These are phyloP conservation scores for Garcia nutans DNA, from an alignment of 345 rosid genomes.

Conservation along the genomic window DNA sequence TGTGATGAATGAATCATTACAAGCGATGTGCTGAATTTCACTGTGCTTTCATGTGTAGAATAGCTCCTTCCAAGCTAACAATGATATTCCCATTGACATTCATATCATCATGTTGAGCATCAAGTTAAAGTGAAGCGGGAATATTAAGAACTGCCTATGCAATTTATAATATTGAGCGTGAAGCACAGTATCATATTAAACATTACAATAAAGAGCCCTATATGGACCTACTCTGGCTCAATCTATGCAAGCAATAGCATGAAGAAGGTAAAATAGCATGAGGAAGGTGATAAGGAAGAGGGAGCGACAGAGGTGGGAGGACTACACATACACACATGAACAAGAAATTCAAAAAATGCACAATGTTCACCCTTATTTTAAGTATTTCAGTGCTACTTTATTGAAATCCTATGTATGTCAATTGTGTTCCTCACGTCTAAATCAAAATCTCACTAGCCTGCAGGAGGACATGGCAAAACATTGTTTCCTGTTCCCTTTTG, in stretches of 20 bases:
- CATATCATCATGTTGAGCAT: neutral
- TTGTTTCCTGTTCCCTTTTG: neutral
- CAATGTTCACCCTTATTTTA: neutral
- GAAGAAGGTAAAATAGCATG: neutral
- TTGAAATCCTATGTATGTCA: neutral
- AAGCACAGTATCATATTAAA: too few relatives aligned
- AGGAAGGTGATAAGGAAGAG: neutral
- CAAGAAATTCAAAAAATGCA: neutral
- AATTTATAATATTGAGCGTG: too few relatives aligned
- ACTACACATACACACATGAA: neutral
- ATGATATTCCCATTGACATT: neutral
- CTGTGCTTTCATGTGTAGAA: neutral
- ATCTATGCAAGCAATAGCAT: neutral
- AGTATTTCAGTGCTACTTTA: neutral
- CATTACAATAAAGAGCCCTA: neutral
- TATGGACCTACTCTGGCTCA: neutral
- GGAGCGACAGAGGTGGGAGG: neutral
- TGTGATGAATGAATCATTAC: neutral
- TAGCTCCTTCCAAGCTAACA: neutral
- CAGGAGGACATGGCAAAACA: neutral
- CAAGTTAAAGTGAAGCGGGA: neutral
- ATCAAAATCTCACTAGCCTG: neutral
- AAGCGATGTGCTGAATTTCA: neutral
- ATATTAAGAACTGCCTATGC: neutral
- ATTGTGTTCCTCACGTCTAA: neutral